phyloP scores from a whole-genome alignment of 2,329 filamentous ascomycete genomes.

The Ceratocystis cubensis region DNA sequence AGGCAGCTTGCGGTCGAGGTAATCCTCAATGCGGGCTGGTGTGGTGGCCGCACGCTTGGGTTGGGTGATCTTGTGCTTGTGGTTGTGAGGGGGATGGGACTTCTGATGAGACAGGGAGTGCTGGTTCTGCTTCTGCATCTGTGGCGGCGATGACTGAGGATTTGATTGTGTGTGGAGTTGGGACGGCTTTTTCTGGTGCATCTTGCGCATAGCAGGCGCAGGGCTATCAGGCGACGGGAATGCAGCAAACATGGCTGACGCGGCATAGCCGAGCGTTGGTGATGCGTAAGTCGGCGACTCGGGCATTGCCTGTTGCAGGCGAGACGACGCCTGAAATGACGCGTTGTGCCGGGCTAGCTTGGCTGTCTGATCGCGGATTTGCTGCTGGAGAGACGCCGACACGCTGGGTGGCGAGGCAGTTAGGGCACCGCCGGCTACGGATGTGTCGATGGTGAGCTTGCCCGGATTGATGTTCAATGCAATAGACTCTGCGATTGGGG shows the following conservation, averaged over 20 bases:
- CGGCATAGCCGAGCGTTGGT: constrained; percentile 7
- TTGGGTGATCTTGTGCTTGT: neutral
- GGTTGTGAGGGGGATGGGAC: neutral
- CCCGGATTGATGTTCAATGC: neutral
- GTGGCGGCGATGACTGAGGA: neutral
- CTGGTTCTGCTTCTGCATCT: constrained; percentile 1
- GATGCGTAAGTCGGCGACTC: constrained; percentile 6
- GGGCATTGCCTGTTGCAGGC: neutral
- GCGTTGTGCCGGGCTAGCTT: constrained; percentile 13
- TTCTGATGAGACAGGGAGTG: neutral
- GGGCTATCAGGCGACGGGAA: constrained; percentile 8
- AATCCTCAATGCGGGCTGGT: constrained; percentile 10
- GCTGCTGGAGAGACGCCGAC: constrained; percentile 4
- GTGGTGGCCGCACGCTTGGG: neutral
- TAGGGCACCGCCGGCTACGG: neutral
- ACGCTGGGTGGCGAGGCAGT: neutral
- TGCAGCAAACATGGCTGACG: constrained; percentile 4
- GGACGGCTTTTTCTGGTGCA: neutral
- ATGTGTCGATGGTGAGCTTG: neutral
- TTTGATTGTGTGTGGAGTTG: neutral
- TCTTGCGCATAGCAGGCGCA: neutral
- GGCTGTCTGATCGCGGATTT: constrained; percentile 12
- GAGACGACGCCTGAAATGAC: constrained; percentile 5
- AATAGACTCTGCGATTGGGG: neutral
- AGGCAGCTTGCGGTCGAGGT: constrained; percentile 13